A percentile compares a stretch with the other conserved stretches of the same genome.
phyloP scores from a whole-genome alignment of 306 rosid genomes.

The Abrus precatorius region DNA sequence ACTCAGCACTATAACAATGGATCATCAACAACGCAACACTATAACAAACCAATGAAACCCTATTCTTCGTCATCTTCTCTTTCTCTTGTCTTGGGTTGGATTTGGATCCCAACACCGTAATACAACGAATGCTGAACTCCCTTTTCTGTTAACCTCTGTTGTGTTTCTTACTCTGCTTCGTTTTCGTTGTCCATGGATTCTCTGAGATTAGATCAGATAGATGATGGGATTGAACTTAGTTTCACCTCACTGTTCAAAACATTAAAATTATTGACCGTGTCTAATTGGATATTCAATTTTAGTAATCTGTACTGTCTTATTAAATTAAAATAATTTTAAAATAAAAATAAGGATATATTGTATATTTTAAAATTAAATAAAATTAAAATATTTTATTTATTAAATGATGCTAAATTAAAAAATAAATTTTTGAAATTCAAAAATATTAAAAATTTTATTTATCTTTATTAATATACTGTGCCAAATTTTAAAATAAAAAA shows the following conservation, averaged over 20 bases:
- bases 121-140: neutral
- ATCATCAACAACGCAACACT: slow-evolving; percentile 32
- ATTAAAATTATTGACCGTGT: neutral
- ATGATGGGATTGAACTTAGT: neutral
- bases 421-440: too few relatives aligned
- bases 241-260: neutral
- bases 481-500: too few relatives aligned
- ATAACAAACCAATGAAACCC: neutral
- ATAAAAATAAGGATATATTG: too few relatives aligned
- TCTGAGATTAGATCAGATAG: neutral
- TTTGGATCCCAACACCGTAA: slow-evolving; percentile 48
- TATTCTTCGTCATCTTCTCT: slow-evolving; percentile 28
- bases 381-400: too few relatives aligned
- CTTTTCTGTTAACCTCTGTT: neutral
- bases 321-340: too few relatives aligned
- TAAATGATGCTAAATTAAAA: too few relatives aligned
- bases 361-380: too few relatives aligned
- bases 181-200: neutral
- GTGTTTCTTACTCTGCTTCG: neutral
- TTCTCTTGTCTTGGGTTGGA: slow-evolving; percentile 21
- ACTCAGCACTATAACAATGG: slow-evolving; percentile 30
- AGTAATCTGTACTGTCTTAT: too few relatives aligned
- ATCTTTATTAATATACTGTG: too few relatives aligned
- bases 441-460: too few relatives aligned
- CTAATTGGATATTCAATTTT: too few relatives aligned